Evolutionary conservation across 495 filamentous ascomycete species (phyloP), one percentile per base, ranked within the genome.

Genomic region (Xylaria castorea): DNA sequence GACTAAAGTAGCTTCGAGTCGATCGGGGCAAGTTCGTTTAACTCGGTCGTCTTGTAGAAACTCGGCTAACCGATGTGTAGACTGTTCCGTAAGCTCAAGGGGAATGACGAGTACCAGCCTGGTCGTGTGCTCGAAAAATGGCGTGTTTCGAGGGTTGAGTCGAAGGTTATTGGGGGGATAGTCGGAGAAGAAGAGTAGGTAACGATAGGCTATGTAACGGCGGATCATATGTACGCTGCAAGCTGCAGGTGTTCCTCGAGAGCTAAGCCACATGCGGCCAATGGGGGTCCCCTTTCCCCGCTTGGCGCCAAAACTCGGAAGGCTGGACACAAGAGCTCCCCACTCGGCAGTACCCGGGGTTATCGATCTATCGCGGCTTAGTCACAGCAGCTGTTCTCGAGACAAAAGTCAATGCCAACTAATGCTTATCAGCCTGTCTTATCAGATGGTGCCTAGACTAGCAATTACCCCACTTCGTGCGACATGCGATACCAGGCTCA

Each of bases 1-100:
- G 75, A 69, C 64, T 11, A 68, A 16, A 46, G 57, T 12, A 70
- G 71, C 32, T 63, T 38, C n/a, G 44, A n/a, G 44, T 55, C 22
- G 36, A 30, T 61, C 4, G 68, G 42, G 18, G 27, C 11, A n/a
- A 30, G 27, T 57, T 57, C 20, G 66, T 68, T 2, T 27, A 9
- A n/a, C 30, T 61, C 34, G 58, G 9, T 61, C 58, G 58, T 38
- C 32, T 61, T 42, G 60, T 4, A 30, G 32, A n/a, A 51, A 44
- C 9, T 44, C 34, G 51, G 51, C 58, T 63, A 32, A 40, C 53
- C 20, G 30, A 18, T 48, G n/a, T 5, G n/a, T n/a, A 70, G 32
- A 18, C 27, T 48, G 32, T 36, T 11, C 16, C 12, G 12, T 25
- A 60, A 5, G 66, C 12, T 53, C 38, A 46, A 51, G 5, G 66